Percentiles rank a stretch among this genome's conserved stretches.
Conservation (phyloP, 2,329 filamentous ascomycete species). For the Curvularia spicifera region DNA sequence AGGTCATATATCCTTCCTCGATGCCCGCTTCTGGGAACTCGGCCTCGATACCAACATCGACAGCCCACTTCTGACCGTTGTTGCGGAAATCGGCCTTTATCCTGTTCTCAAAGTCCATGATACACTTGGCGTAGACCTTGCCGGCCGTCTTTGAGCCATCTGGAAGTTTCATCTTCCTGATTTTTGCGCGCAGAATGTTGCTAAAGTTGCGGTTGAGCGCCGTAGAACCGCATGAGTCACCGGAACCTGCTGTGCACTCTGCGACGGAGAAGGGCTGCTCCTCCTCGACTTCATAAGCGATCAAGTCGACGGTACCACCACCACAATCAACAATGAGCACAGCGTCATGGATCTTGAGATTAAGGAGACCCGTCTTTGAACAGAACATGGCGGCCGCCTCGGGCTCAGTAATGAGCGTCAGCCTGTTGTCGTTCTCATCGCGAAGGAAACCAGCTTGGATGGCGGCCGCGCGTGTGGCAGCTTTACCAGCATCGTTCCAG, state of each 20-base stretch:
- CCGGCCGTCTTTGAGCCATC: slow-evolving; percentile 97
- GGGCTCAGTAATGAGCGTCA: slow-evolving; percentile 94
- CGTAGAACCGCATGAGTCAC: slow-evolving; percentile 97
- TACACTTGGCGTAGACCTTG: slow-evolving; percentile 97
- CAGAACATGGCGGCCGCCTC: slow-evolving; percentile 98
- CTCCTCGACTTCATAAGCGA: slow-evolving; percentile 98
- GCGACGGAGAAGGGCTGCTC: slow-evolving; percentile 96
- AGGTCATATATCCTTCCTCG: slow-evolving; percentile 99
- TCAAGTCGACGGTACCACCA: slow-evolving; percentile 97
- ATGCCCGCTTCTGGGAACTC: slow-evolving; percentile 98
- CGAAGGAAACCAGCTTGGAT: slow-evolving; percentile 96
- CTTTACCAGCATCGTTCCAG: slow-evolving; percentile 99
- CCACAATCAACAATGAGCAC: slow-evolving; percentile 97
- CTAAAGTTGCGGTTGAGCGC: slow-evolving; percentile 97
- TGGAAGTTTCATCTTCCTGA: slow-evolving; percentile 98
- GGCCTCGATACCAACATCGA: slow-evolving; percentile 97
- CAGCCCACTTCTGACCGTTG: slow-evolving; percentile 98
- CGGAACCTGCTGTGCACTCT: slow-evolving; percentile 95
- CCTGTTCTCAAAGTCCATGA: slow-evolving; percentile 99
- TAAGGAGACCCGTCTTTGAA: slow-evolving; percentile 92
- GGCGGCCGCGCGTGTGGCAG: slow-evolving; percentile 90
- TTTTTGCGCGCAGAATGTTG: slow-evolving; percentile 96
- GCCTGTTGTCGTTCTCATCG: slow-evolving; percentile 95
- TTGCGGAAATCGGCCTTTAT: slow-evolving; percentile 99
- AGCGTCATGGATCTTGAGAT: slow-evolving; percentile 98